Percentiles rank a stretch among this genome's conserved stretches.
phyloP scores from a whole-genome alignment of 192 early-diverging fungal species.

The Geranomyces michiganensis region DNA sequence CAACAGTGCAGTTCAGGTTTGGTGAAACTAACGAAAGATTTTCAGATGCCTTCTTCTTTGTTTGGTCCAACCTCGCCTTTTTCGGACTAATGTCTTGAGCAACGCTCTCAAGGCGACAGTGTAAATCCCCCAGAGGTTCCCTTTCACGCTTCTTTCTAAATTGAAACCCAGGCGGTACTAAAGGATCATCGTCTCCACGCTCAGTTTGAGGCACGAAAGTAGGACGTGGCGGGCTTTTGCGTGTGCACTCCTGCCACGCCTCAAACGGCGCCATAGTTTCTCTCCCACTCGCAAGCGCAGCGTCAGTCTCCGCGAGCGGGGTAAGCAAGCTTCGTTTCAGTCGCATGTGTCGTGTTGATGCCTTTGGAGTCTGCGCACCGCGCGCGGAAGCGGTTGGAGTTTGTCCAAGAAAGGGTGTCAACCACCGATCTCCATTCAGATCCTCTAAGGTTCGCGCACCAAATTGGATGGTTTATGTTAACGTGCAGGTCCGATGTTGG shows the following conservation, averaged over 20 bases:
- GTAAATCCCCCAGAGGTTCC: not conserved
- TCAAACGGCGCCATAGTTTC: not conserved
- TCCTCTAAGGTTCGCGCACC: not conserved
- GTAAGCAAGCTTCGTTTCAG: not conserved
- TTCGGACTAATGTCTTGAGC: too few relatives aligned
- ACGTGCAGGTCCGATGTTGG: too few relatives aligned
- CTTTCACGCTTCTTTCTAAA: not conserved
- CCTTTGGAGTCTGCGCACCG: not conserved
- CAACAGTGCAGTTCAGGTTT: too few relatives aligned
- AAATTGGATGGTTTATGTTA: too few relatives aligned
- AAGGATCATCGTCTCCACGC: not conserved
- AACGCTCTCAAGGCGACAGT: too few relatives aligned
- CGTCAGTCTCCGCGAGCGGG: not conserved
- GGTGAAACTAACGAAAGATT: too few relatives aligned
- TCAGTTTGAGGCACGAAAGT: not conserved
- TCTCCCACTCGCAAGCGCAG: not conserved
- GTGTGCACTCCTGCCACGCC: not conserved
- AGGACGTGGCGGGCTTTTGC: not conserved
- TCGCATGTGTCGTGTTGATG: not conserved
- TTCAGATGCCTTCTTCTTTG: too few relatives aligned
- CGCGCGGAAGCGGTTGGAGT: not conserved
- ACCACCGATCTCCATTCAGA: not conserved
- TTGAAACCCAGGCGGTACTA: too few relatives aligned
- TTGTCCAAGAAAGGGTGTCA: not conserved
- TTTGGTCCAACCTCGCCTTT: too few relatives aligned